Percentiles rank a stretch among this genome's conserved stretches.
phyloP scores from a whole-genome alignment of 345 rosid genomes.

The Hevea brasiliensis region DNA sequence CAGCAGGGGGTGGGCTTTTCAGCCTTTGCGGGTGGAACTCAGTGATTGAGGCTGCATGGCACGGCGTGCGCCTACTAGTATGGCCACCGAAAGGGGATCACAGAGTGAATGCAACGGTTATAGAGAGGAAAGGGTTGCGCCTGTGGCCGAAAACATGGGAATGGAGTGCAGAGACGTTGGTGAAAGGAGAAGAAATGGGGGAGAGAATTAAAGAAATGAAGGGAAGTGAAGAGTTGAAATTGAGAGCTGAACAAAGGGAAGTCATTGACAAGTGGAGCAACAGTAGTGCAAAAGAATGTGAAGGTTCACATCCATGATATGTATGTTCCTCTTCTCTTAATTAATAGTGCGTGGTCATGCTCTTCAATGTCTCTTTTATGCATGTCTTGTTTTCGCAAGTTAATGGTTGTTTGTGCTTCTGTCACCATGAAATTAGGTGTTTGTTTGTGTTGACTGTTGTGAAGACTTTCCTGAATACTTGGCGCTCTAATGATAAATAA shows the following conservation, averaged over 20 bases:
- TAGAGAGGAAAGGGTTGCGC: conserved; percentile 10
- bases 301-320: no score
- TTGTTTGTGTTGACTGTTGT: no score
- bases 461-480: no score
- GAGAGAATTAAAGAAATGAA: conserved; percentile 24
- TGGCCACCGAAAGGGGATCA: conserved; percentile 55
- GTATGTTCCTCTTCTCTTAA: no score
- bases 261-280: conserved; percentile 11
- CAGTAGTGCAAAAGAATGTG: no score
- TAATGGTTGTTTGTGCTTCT: no score
- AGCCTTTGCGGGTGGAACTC: conserved; percentile 51
- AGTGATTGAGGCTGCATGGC: conserved; percentile 40
- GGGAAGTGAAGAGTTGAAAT: conserved; percentile 29
- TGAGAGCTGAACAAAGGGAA: conserved; percentile 8
- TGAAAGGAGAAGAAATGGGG: conserved; percentile 12
- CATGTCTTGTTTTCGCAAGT: no score
- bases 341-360: no score
- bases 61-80: conserved; percentile 41
- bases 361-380: no score
- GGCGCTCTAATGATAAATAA: no score
- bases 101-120: conserved; percentile 1
- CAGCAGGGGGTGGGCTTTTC: conserved; percentile 41
- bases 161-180: conserved; percentile 13
- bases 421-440: no score
- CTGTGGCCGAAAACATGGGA: conserved; percentile 7